Evolutionary conservation across 164 flowering plant genomes (phyloP), one percentile per base, ranked within the genome.

Genomic region (Protea cynaroides): DNA sequence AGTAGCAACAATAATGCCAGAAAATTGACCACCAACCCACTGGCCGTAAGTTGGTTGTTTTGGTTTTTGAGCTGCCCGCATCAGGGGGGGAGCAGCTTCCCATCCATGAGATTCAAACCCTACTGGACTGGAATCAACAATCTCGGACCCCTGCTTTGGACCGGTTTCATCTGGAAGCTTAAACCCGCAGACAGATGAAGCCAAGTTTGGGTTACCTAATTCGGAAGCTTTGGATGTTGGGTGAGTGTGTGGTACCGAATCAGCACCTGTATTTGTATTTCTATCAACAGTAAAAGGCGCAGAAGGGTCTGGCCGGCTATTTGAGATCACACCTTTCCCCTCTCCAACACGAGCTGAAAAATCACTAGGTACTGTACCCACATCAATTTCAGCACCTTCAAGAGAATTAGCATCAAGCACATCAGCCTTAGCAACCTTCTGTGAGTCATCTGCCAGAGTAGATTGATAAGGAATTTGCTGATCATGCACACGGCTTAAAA

Each of bases 21-120:
- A 55, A 7, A 78, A 37, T 53, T 77, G 19, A 52, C 67, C 49
- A 62, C 51, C 50, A 18, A 23, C 65, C 83, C 83, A 79, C 15
- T 69, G 66, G 58, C 71, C 74, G 54, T 74, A 71, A 54, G 69
- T 63, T 44, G 61, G 69, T 15, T 68, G 72, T 7, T 56, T 49
- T 52, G 59, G 19, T 56, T 50, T 50, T 50, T 50, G 54, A 50
- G 22, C 54, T 50, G 54, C 22, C 5, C 4, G 40, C 25, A 22
- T 74, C 69, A 71, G 74, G 5, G 74, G 10, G 34, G 76, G 66
- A 43, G 67, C 70, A 71, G 23, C 54, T 60, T 64, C 76, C 83
- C 81, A 75, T 43, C 65, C 62, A 25, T 74, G 84, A 58, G 69
- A 44, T 25, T 65, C 77, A 65, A 60, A 25, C 54, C 59, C 63